These are phyloP conservation scores for Aphanomyces cochlioides DNA, from an alignment of 352 stramenopile species.

Conservation along the genomic window DNA sequence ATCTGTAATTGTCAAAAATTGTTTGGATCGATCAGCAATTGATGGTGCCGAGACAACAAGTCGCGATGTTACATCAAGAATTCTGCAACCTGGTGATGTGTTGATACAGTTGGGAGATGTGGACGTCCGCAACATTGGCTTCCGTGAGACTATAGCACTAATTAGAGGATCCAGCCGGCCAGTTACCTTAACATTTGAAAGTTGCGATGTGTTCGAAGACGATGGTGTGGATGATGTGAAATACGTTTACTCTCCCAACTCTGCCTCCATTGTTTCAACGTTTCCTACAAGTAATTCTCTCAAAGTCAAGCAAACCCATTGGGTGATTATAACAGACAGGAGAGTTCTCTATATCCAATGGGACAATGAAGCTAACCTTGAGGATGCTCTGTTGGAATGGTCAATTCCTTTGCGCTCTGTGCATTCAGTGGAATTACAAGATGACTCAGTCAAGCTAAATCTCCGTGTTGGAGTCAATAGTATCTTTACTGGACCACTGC, in stretches of 20 bases:
- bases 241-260: slow-evolving; percentile 19
- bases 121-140: slow-evolving; percentile 78
- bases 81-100: slow-evolving; percentile 77
- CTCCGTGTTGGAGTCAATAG: slow-evolving; percentile 83
- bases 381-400: slow-evolving; percentile 79
- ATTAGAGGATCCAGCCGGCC: slow-evolving; percentile 68
- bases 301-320: slow-evolving; percentile 69
- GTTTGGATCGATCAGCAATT: slow-evolving; percentile 12
- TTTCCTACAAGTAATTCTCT: not conserved
- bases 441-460: slow-evolving; percentile 61
- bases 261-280: not conserved
- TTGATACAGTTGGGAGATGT: slow-evolving; percentile 71
- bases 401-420: slow-evolving; percentile 86
- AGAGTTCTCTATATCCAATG: slow-evolving; percentile 68
- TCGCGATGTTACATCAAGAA: slow-evolving; percentile 48
- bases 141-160: slow-evolving; percentile 77
- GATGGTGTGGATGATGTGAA: slow-evolving; percentile 26
- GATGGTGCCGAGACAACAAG: slow-evolving; percentile 36
- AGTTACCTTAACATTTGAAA: slow-evolving; percentile 78
- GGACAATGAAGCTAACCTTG: slow-evolving; percentile 66
- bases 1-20: slow-evolving; percentile 24
- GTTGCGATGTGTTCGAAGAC: slow-evolving; percentile 52
- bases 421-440: slow-evolving; percentile 73
- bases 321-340: slow-evolving; percentile 85
- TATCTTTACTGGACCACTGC: slow-evolving; percentile 68